Conservation (phyloP, 1,284 basidiomycete species). For the Rhodotorula sp. region DNA sequence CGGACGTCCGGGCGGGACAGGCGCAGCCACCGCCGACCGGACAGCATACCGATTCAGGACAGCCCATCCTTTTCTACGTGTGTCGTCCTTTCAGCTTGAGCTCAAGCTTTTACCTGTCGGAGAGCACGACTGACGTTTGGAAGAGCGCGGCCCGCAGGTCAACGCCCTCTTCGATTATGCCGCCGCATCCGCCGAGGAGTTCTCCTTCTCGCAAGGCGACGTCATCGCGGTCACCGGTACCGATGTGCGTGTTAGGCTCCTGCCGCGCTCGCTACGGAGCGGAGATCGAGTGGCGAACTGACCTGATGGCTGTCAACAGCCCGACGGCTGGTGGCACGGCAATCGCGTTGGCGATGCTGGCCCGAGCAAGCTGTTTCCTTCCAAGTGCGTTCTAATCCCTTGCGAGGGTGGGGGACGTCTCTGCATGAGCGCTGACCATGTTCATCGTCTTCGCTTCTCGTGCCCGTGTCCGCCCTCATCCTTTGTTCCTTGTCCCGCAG, state of each 20-base stretch:
- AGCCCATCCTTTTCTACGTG: conserved; percentile 78
- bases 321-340: conserved; percentile 42
- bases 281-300: not conserved
- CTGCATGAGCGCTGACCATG: not conserved
- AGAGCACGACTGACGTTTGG: not conserved
- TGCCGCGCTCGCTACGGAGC: accelerated
- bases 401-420: too few species aligned
- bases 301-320: conserved; percentile 1
- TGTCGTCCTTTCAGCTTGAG: conserved; percentile 27
- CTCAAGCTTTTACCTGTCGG: accelerated
- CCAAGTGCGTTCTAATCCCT: conserved; percentile 25
- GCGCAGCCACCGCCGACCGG: conserved; percentile 60
- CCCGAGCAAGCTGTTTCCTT: conserved; percentile 34
- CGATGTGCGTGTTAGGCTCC: conserved; percentile 9
- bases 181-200: conserved; percentile 69
- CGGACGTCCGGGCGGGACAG: conserved; percentile 46
- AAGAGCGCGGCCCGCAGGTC: conserved; percentile 56
- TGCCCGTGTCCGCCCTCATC: too few species aligned
- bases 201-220: conserved; percentile 46
- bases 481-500: not conserved
- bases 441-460: not conserved
- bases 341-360: conserved; percentile 24
- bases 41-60: conserved; percentile 73
- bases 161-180: conserved; percentile 88
- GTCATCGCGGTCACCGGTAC: conserved; percentile 45